Percentiles rank a stretch among this genome's conserved stretches.
Evolutionary conservation across 1,139 yeast species (phyloP).

Genomic region (Kurtzmaniella quercitrusa): DNA sequence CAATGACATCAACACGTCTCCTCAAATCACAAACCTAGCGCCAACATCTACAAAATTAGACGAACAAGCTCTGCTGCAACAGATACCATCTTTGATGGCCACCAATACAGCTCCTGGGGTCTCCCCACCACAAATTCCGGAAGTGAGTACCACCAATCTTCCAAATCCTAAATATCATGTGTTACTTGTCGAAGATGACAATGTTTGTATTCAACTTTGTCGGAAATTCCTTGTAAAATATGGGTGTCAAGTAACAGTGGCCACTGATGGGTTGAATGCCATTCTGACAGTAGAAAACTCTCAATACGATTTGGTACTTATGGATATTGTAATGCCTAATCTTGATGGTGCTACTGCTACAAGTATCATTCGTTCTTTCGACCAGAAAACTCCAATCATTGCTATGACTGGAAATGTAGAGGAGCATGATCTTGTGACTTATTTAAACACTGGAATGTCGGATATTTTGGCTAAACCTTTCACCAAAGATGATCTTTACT

Average conservation of each 20-base stretch:
- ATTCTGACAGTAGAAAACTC: conserved; percentile 73
- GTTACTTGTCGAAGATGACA: conserved; percentile 80
- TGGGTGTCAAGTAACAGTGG: conserved; percentile 91
- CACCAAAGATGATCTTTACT: conserved; percentile 75
- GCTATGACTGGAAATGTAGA: conserved; percentile 93
- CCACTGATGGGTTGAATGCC: conserved; percentile 88
- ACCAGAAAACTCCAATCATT: conserved; percentile 79
- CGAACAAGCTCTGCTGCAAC: not conserved
- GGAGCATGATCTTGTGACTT: conserved; percentile 74
- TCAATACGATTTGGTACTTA: conserved; percentile 76
- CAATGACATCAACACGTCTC: not conserved
- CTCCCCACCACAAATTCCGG: conserved; percentile 6
- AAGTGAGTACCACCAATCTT: conserved; percentile 26
- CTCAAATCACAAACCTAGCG: conserved; percentile 2
- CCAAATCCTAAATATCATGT: conserved; percentile 59
- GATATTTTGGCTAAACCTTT: conserved; percentile 92
- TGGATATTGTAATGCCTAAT: conserved; percentile 95
- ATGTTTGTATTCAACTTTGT: conserved; percentile 74
- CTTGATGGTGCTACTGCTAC: conserved; percentile 94
- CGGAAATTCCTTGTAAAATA: conserved; percentile 76
- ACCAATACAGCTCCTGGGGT: not conserved
- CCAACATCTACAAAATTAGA: conserved; percentile 1
- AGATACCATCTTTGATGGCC: not conserved
- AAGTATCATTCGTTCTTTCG: conserved; percentile 77
- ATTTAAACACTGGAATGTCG: conserved; percentile 84